Evolutionary conservation across 345 rosid genomes (phyloP).

Genomic region (Citrus sp.): DNA sequence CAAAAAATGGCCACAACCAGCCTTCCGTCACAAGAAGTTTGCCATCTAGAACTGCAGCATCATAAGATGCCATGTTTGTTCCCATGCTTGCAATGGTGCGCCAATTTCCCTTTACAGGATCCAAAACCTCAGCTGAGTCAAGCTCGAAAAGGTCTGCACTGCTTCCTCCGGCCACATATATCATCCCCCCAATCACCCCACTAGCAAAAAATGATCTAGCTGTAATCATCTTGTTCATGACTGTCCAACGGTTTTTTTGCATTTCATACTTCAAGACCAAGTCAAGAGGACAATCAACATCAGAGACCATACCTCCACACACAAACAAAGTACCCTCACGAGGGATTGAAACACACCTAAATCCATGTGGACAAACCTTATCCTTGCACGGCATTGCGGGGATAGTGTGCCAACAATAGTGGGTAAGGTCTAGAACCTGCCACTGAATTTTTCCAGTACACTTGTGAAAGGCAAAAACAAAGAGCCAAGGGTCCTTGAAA

Average conservation of each 20-base stretch:
- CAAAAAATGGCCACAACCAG: conserved; percentile 90
- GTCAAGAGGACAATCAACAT: conserved; percentile 76
- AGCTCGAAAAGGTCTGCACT: conserved; percentile 68
- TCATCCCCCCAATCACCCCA: conserved; percentile 66
- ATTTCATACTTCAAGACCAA: conserved; percentile 75
- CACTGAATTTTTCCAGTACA: conserved; percentile 77
- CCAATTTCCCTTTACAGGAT: conserved; percentile 69
- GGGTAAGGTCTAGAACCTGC: conserved; percentile 73
- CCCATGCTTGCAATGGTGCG: conserved; percentile 58
- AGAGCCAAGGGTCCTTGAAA: conserved; percentile 82
- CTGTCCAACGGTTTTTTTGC: conserved; percentile 79
- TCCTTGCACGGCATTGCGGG: conserved; percentile 85
- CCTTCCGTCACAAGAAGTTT: conserved; percentile 87
- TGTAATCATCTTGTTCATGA: conserved; percentile 53
- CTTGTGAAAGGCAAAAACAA: conserved; percentile 67
- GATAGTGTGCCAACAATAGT: conserved; percentile 75
- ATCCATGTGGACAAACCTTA: conserved; percentile 74
- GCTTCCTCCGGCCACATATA: conserved; percentile 86
- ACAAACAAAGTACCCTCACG: conserved; percentile 61
- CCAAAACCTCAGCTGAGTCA: conserved; percentile 68
- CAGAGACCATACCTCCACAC: conserved; percentile 84
- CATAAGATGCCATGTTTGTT: conserved; percentile 74
- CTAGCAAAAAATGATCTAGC: conserved; percentile 79
- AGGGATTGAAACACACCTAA: conserved; percentile 64
- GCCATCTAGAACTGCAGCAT: conserved; percentile 76